Percentiles rank a stretch among this genome's conserved stretches.
These are phyloP conservation scores for Vachellia collinsii DNA, from an alignment of 306 rosid species.

Conservation along the genomic window DNA sequence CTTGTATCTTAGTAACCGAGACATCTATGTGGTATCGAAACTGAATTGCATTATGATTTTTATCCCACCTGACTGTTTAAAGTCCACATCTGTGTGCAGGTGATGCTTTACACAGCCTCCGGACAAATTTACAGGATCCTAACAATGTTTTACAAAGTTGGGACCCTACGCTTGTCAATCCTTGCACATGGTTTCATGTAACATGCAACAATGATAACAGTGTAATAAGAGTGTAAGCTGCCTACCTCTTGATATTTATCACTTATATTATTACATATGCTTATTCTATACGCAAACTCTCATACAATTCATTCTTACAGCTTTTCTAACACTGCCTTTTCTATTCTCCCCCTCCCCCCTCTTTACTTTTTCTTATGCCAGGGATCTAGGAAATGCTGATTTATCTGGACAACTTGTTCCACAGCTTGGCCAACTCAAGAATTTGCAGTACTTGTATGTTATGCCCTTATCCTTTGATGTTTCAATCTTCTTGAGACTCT, in stretches of 20 bases:
- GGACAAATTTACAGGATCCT: constrained; percentile 88
- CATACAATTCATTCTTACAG: constrained; percentile 8
- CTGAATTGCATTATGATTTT: neutral
- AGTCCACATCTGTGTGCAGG: constrained; percentile 52
- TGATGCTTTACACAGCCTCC: constrained; percentile 89
- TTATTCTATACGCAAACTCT: neutral
- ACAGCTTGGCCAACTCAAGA: constrained; percentile 76
- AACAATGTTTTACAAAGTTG: constrained; percentile 96
- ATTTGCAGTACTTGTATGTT: constrained; percentile 78
- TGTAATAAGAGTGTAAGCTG: constrained; percentile 91
- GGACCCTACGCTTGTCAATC: constrained; percentile 99
- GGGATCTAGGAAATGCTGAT: constrained; percentile 84
- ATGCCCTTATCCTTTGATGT: constrained; percentile 18
- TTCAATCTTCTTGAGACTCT: neutral
- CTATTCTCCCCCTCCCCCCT: neutral
- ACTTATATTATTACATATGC: constrained; percentile 3
- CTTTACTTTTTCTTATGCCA: constrained; percentile 35
- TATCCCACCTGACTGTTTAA: constrained; percentile 6
- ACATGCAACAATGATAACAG: constrained; percentile 98
- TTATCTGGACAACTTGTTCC: constrained; percentile 81
- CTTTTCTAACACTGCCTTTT: constrained; percentile 37
- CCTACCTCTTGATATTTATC: constrained; percentile 33
- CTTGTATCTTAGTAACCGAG: constrained; percentile 7
- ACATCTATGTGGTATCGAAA: neutral
- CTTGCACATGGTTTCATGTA: constrained; percentile 99